phyloP scores from a whole-genome alignment of 2,329 filamentous ascomycete species.

The Epichloe festucae region DNA sequence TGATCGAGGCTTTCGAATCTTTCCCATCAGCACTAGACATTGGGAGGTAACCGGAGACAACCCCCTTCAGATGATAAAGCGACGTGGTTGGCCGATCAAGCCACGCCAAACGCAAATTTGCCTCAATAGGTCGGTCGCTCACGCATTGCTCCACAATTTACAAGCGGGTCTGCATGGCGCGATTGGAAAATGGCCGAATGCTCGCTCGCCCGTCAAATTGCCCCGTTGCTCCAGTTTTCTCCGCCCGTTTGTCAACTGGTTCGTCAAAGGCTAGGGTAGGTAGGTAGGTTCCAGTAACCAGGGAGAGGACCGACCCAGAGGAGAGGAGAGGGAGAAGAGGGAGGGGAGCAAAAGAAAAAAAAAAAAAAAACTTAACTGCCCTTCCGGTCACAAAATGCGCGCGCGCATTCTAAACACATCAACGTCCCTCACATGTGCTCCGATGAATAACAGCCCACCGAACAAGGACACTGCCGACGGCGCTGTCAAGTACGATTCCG shows the following conservation, averaged over 20 bases:
- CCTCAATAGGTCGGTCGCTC: background rate
- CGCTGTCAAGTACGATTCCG: conserved; percentile 5
- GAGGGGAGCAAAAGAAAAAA: background rate
- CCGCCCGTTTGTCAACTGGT: background rate
- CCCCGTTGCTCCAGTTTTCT: conserved; percentile 1
- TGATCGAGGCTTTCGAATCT: no score
- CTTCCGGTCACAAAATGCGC: background rate
- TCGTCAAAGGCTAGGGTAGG: no score
- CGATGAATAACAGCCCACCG: background rate
- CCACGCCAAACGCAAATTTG: background rate
- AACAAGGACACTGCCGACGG: background rate
- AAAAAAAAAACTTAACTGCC: background rate
- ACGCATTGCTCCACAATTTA: background rate
- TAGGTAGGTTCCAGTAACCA: no score
- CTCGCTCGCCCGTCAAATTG: background rate
- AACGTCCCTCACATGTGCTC: background rate
- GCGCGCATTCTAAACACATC: background rate
- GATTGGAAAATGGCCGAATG: background rate
- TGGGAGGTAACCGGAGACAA: no score
- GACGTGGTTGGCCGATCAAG: background rate
- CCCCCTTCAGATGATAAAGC: no score
- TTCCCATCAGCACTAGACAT: no score
- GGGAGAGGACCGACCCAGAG: no score
- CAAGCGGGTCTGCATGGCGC: background rate
- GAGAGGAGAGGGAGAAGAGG: background rate